These are phyloP conservation scores for Cordia subcordata DNA, from an alignment of 257 asterid genomes.

Conservation along the genomic window DNA sequence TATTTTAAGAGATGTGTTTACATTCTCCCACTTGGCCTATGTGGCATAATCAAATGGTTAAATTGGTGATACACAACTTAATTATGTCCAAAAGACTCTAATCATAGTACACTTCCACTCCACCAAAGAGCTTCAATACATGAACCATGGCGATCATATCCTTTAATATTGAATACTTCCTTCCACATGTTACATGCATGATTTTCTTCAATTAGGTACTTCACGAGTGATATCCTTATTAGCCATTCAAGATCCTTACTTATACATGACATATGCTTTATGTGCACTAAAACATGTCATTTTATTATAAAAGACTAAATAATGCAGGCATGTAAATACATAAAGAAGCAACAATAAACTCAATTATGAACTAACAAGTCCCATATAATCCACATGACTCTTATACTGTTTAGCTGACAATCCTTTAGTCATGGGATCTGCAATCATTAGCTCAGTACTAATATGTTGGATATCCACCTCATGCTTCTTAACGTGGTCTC, in stretches of 20 bases:
- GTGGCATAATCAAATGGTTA: too few species aligned
- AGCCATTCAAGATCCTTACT: neutral
- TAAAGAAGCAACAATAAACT: neutral
- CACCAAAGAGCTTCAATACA: too few species aligned
- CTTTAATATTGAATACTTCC: too few species aligned
- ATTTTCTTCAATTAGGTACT: neutral
- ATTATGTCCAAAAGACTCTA: too few species aligned
- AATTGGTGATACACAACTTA: too few species aligned
- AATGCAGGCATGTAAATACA: neutral
- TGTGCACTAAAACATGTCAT: neutral
- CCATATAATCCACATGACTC: neutral
- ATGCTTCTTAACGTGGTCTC: conserved; percentile 1
- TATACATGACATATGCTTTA: neutral
- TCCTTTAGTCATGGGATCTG: conserved; percentile 1
- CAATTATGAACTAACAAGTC: neutral
- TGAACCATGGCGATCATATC: too few species aligned
- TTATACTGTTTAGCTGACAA: neutral
- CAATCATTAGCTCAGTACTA: too few species aligned
- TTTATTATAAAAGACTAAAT: neutral
- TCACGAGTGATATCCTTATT: neutral
- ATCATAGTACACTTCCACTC: too few species aligned
- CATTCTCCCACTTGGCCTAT: too few species aligned
- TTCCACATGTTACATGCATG: too few species aligned
- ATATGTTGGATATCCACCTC: too few species aligned
- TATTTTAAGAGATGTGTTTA: too few species aligned